phyloP scores from a whole-genome alignment of 2,329 filamentous ascomycete genomes.

The Colletotrichum incanum region DNA sequence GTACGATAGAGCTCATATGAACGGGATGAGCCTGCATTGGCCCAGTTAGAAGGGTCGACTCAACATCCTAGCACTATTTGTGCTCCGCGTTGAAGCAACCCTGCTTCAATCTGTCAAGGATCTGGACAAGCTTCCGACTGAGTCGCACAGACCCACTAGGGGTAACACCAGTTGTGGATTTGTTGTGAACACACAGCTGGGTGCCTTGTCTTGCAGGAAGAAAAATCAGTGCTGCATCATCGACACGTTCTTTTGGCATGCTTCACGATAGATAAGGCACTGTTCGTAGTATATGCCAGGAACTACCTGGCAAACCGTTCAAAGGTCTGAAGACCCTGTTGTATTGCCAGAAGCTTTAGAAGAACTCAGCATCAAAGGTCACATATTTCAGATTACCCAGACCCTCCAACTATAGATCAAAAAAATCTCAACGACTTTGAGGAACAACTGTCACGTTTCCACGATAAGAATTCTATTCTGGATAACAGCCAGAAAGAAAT shows the following conservation, averaged over 20 bases:
- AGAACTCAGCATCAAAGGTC: too few species aligned
- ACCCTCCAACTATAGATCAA: too few species aligned
- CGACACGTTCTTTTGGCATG: not conserved
- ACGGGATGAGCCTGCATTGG: not conserved
- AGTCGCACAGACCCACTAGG: not conserved
- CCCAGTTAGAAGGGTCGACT: not conserved
- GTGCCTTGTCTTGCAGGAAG: not conserved
- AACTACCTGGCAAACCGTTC: not conserved
- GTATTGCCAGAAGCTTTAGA: too few species aligned
- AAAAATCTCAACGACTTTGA: too few species aligned
- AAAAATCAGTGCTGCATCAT: not conserved
- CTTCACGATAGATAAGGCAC: not conserved
- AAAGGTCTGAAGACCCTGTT: too few species aligned
- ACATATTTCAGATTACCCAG: too few species aligned
- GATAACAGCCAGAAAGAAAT: too few species aligned
- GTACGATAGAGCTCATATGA: not conserved
- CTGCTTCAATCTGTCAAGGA: not conserved
- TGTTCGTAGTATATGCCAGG: not conserved
- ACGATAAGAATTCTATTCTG: too few species aligned
- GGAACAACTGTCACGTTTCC: too few species aligned
- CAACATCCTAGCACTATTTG: not conserved
- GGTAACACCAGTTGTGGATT: not conserved
- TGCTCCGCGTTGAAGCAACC: not conserved
- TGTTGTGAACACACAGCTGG: not conserved
- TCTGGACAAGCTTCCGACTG: not conserved